Base-by-base conservation (phyloP, 2,329 filamentous ascomycete species). In the Cercospora sp. region DNA sequence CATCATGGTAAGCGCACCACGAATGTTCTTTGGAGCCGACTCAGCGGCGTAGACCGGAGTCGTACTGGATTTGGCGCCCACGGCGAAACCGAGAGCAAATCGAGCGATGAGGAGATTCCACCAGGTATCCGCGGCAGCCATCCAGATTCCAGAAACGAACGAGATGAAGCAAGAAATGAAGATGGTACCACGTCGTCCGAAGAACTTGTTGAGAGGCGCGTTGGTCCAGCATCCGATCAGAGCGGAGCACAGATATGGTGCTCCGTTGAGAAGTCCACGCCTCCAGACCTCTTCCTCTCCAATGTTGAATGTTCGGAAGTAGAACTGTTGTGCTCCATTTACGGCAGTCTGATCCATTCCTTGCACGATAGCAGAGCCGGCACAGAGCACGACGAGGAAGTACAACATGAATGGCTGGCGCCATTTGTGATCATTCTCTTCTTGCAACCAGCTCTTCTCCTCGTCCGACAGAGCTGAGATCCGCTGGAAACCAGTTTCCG, bases 121-220 rank as follows among this genome's bases (percentile, higher is more conserved):
- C 91, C 91, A 94, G 0, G 85, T 89, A 69, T 90, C 87, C 64
- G 89, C 87, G 71, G 92, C 90, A 0, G 87, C 86, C 76, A 86
- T 84, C 85, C 85, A 87, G 72, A 88, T 84, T 69, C 85, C 87
- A 16, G 86, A 81, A 1, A 83, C 66, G 13, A 84, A 83, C 0
- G 89, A 91, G 76, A 94, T 89, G 69, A 91, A 85, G 66, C 90
- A 92, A 6, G 91, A 88, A 66, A 92, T 81, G 79, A 93, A 94
- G 70, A 94, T 93, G 18, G 89, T 91, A 12, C 91, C 90, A 2
- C 90, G 85, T 60, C 90, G 87, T 12, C 91, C 91, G 69, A 92
- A 89, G 68, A 76, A 81, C 65, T 88, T 86, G 79, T 93, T 93
- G 78, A 92, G 85, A 0, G 91, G 90, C 42, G 89, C 87, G 0